phyloP scores from a whole-genome alignment of 2,329 filamentous ascomycete genomes.

The Aschersonia sp. region DNA sequence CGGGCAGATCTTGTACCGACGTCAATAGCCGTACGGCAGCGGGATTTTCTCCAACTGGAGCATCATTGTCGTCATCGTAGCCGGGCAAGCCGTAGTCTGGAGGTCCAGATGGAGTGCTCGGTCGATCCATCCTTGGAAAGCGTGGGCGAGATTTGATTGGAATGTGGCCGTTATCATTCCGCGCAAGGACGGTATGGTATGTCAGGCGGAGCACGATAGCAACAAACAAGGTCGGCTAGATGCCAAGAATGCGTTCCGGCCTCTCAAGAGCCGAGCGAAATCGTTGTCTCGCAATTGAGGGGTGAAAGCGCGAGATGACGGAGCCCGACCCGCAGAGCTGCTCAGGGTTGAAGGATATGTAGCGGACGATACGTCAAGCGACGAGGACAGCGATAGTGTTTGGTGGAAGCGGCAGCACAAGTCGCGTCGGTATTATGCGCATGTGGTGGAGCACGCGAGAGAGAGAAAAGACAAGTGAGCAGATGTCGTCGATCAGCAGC shows the following conservation, averaged over 20 bases:
- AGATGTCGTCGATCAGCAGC: no score
- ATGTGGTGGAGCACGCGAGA: no score
- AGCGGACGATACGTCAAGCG: no score
- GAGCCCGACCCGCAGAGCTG: slow-evolving; percentile 1
- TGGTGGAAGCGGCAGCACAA: no score
- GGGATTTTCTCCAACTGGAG: slow-evolving; percentile 30
- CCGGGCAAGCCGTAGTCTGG: slow-evolving; percentile 42
- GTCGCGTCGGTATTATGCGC: no score
- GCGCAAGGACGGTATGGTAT: no score
- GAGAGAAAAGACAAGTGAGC: no score
- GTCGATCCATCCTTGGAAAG: slow-evolving; percentile 27
- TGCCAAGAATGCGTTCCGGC: neutral
- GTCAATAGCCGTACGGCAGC: slow-evolving; percentile 47
- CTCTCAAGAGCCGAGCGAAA: neutral
- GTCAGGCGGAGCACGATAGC: neutral
- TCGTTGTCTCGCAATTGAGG: no score
- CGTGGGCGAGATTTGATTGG: slow-evolving; percentile 6
- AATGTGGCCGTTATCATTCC: slow-evolving; percentile 9
- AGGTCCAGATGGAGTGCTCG: slow-evolving; percentile 34
- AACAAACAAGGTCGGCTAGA: neutral
- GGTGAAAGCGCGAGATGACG: neutral
- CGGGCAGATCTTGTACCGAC: slow-evolving; percentile 42
- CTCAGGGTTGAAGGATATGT: neutral
- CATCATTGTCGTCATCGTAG: slow-evolving; percentile 41
- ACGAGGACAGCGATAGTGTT: no score